Percentiles rank a stretch among this genome's conserved stretches.
Conservation (phyloP, 31 red algal species). For the Asparagopsis taxiformis region DNA sequence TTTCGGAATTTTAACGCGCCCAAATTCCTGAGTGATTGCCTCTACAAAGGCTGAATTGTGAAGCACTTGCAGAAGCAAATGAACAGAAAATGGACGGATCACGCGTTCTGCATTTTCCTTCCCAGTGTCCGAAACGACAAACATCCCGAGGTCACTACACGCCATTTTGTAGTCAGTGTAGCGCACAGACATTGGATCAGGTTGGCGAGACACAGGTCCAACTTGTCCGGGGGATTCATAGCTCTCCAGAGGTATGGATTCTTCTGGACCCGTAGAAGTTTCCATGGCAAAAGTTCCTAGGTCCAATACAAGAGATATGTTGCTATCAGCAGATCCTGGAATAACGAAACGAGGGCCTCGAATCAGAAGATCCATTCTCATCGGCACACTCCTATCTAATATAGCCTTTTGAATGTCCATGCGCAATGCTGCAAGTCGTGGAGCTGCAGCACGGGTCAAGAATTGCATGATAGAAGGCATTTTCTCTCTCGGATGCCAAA, state of each 20-base stretch:
- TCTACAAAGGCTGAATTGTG: constrained; percentile 86
- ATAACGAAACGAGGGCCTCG: constrained; percentile 81
- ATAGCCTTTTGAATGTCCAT: constrained; percentile 87
- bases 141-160: constrained; percentile 77
- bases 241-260: constrained; percentile 13
- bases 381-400: constrained; percentile 54
- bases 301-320: constrained; percentile 68
- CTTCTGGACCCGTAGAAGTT: constrained; percentile 51
- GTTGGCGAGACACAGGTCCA: background rate
- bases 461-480: constrained; percentile 88
- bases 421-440: constrained; percentile 76
- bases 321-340: constrained; percentile 38
- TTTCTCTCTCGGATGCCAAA: constrained; percentile 88
- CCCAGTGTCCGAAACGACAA: constrained; percentile 48
- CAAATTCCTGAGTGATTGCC: constrained; percentile 40
- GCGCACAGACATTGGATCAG: constrained; percentile 40
- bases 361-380: constrained; percentile 78
- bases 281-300: constrained; percentile 88
- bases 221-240: background rate
- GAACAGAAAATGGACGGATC: constrained; percentile 79
- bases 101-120: constrained; percentile 59
- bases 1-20: constrained; percentile 29
- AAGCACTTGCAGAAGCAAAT: constrained; percentile 76
- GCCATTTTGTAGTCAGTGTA: constrained; percentile 86
- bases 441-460: constrained; percentile 61